phyloP scores from a whole-genome alignment of 2,329 filamentous ascomycete genomes.

The Paraphaeosphaeria sporulosa region DNA sequence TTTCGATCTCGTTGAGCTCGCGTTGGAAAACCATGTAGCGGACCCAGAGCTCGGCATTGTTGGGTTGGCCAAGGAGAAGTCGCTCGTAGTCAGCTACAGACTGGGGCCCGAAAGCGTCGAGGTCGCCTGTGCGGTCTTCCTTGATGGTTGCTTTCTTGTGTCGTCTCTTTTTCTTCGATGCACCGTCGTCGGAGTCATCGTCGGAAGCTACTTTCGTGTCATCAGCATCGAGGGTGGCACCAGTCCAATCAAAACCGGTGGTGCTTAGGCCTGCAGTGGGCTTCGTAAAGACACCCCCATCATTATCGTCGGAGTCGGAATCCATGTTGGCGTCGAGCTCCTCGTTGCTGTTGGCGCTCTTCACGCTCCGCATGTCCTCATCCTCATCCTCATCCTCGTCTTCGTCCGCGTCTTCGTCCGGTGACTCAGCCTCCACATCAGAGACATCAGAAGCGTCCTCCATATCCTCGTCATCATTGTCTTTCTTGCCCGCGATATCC shows the following conservation, averaged over 20 bases:
- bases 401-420: constrained; percentile 54
- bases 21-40: constrained; percentile 99
- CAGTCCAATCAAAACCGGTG: constrained; percentile 88
- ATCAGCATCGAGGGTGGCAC: constrained; percentile 61
- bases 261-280: constrained; percentile 67
- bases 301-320: constrained; percentile 42
- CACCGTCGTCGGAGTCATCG: constrained; percentile 61
- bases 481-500: constrained; percentile 73
- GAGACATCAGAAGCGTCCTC: constrained; percentile 46
- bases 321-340: constrained; percentile 45
- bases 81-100: constrained; percentile 93
- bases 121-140: constrained; percentile 88
- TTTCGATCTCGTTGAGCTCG: constrained; percentile 85
- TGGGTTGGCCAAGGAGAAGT: constrained; percentile 87
- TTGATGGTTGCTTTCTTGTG: constrained; percentile 78
- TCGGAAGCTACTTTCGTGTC: constrained; percentile 64
- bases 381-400: constrained; percentile 50
- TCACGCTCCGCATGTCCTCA: constrained; percentile 56
- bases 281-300: constrained; percentile 25
- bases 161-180: constrained; percentile 71
- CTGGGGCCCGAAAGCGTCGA: constrained; percentile 87
- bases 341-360: constrained; percentile 47
- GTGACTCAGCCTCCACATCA: constrained; percentile 48
- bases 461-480: constrained; percentile 49
- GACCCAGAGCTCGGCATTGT: constrained; percentile 94